Evolutionary conservation across 1,284 basidiomycete species (phyloP), one percentile per base, ranked within the genome.

Genomic region (Clitocybe nebularis): DNA sequence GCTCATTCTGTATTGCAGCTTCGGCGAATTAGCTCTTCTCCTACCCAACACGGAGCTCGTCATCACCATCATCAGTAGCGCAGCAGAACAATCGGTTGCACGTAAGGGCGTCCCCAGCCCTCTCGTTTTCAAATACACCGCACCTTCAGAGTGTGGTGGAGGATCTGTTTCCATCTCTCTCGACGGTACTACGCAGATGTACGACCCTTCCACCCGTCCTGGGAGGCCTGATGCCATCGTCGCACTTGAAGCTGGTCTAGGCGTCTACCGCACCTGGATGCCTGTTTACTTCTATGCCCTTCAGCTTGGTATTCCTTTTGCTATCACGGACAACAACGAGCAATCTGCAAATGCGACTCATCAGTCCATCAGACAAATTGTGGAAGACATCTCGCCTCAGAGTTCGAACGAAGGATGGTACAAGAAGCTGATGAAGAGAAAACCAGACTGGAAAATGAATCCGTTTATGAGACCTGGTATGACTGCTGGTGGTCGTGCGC

Each of bases 161-260:
- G 48, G 44, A 5, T 41, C 39, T 1, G 39, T 52, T 9, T 44
- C 44, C 25, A 49, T 52, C 22, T 34, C 43, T 20, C 44, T 50
- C 19, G 33, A 14, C 43, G 36, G 42, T 28, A 43, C 17, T 34
- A 11, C 10, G 34, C 43, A 8, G 33, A 47, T 16, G 20, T 46
- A n/a, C n/a, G n/a, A n/a, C 5, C 22, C 39, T 21, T 29, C 35
- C 17, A 30, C 46, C 5, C 39, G 42, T 10, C 17, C 32, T 2
- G 36, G 41, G 11, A 48, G 41, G 22, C 54, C 54, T 0, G 50
- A 56, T 34, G 54, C 52, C 6, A 43, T 56, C 35, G 36, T 56
- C 8, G 50, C 50, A 6, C 37, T 51, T 13, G 51, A 54, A 13
- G 47, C 50, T 3, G 46, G 45, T 5, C 32, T 48, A 8, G 23